Evolutionary conservation across 2,329 filamentous ascomycete genomes (phyloP).

Genomic region (Pseudocercospora vitis): DNA sequence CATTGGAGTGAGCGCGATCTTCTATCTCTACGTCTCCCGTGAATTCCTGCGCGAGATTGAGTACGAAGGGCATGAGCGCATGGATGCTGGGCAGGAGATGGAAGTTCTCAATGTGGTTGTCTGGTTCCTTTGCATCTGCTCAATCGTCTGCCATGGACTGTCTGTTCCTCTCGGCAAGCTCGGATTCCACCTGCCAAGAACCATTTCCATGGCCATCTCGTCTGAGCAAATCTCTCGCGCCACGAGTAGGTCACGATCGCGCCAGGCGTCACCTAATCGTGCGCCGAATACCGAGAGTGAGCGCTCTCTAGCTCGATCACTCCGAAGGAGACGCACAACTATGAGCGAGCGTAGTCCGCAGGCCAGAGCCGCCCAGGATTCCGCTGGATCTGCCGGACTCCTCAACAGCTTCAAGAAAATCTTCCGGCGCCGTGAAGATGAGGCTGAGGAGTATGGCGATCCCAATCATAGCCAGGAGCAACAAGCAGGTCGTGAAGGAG

Average conservation of each 20-base stretch:
- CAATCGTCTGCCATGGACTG: constrained; percentile 80
- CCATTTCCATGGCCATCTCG: constrained; percentile 57
- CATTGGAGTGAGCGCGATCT: constrained; percentile 85
- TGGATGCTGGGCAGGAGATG: constrained; percentile 64
- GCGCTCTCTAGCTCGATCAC: constrained; percentile 5
- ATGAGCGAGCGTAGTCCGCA: constrained; percentile 14
- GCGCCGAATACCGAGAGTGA: constrained; percentile 2
- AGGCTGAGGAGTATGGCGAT: neutral
- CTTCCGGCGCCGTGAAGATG: constrained; percentile 1
- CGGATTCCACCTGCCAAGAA: constrained; percentile 61
- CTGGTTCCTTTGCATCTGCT: constrained; percentile 84
- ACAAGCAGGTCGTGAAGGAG: neutral
- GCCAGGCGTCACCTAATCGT: neutral
- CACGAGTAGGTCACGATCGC: constrained; percentile 18
- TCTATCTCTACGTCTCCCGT: constrained; percentile 79
- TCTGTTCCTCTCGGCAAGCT: constrained; percentile 76
- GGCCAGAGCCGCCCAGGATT: neutral
- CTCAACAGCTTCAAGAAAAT: constrained; percentile 1
- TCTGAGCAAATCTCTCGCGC: constrained; percentile 38
- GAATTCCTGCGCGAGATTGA: constrained; percentile 67
- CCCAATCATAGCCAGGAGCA: neutral
- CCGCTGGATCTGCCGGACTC: neutral
- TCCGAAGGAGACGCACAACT: constrained; percentile 16
- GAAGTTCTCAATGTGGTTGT: constrained; percentile 72
- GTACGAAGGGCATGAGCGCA: constrained; percentile 60